Base-by-base conservation (phyloP, 768 basidiomycete species). In the Leccinum obscurum region DNA sequence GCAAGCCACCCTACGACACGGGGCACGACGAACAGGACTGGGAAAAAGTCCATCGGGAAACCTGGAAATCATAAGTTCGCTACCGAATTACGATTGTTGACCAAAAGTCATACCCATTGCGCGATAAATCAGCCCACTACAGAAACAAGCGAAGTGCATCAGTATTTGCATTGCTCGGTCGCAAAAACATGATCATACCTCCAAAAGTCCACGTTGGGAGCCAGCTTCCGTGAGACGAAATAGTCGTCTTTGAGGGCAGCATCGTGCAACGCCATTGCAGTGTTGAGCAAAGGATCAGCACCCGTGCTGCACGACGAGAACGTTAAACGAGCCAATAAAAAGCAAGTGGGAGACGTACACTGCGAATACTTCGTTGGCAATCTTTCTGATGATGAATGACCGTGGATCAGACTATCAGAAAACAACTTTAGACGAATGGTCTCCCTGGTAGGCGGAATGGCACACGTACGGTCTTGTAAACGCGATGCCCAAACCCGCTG, bases 161-260 rank as follows among this genome's bases (percentile, higher is more conserved):
- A 64, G 54, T 6, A 26, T 4, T 5, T 2, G 8, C 44, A 46
- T 11, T 3, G 9, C 37, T 56, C 9, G 0, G 9, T 39, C 52
- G 34, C 35, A 57, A 48, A 34, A 35, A 50, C 34, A 28, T 48
- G 54, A 7, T 58, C 59, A 41, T 60, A 59, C 68, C 72, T 90
- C 90, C 90, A 93, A 72, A 93, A 95, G 74, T 95, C 93, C 26
- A 95, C 94, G 72, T 96, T 96, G 2, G 94, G 93, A 17, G 89
- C 90, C 14, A 96, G 78, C 68, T 83, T 87, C 34, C 94, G 81
- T 59, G 85, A 85, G 63, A 89, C 82, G 67, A 95, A 96, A 74
- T 93, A 96, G 34, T 93, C 89, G 64, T 96, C 94, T 67, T 88
- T 88, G 82, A 95, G 88, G 0, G 94, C 94, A 6, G 88, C 87